These are phyloP conservation scores for Ceratocystis ficicola DNA, from an alignment of 2,329 filamentous ascomycete species.

Conservation along the genomic window DNA sequence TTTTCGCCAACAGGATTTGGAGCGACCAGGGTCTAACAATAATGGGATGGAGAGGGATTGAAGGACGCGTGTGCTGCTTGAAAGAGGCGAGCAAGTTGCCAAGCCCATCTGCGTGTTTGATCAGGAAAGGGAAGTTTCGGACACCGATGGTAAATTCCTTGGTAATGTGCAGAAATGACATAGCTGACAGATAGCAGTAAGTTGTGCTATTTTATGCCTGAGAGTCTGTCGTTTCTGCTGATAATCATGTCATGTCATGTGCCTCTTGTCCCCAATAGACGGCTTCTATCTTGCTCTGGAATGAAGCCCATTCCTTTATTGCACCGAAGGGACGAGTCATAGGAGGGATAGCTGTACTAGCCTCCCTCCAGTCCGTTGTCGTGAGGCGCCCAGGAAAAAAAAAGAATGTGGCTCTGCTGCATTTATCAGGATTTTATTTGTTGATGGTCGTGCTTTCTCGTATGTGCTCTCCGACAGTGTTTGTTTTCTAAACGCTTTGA, in stretches of 20 bases:
- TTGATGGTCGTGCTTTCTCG: background rate
- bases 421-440: background rate
- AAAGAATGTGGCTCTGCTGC: too few relatives aligned
- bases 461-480: background rate
- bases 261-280: background rate
- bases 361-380: background rate
- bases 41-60: background rate
- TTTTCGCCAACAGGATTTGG: background rate
- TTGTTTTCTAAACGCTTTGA: background rate
- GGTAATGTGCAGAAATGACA: background rate
- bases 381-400: too few relatives aligned
- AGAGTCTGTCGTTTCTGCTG: background rate
- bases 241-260: constrained; percentile 5
- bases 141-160: background rate
- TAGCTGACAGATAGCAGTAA: background rate
- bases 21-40: background rate
- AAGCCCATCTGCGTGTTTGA: background rate
- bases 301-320: background rate
- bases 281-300: background rate
- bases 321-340: background rate
- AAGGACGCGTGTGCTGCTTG: background rate
- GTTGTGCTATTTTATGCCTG: background rate
- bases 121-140: background rate
- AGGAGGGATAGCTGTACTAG: too few relatives aligned
- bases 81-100: background rate